Evolutionary conservation across 768 basidiomycete species (phyloP).

Genomic region (Thelephora ganbajun): DNA sequence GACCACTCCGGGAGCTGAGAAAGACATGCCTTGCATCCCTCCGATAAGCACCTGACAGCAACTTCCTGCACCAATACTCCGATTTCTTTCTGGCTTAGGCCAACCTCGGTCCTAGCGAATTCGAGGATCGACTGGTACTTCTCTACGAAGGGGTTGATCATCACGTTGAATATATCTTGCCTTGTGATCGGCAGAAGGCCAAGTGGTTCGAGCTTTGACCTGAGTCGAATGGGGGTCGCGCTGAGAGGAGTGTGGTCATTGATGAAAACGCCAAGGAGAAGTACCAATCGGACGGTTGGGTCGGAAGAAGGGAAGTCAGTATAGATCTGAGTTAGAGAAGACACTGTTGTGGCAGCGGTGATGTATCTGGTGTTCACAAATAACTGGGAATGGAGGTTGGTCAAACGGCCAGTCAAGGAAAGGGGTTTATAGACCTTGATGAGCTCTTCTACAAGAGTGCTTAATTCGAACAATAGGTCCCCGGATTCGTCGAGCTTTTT

Average conservation of each 20-base stretch:
- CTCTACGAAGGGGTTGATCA: slow-evolving; percentile 48
- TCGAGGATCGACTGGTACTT: slow-evolving; percentile 17
- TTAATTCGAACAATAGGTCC: slow-evolving; percentile 54
- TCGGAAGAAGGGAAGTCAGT: slow-evolving; percentile 53
- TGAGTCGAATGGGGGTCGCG: slow-evolving; percentile 18
- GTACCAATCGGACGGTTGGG: slow-evolving; percentile 48
- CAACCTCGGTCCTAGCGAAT: slow-evolving; percentile 45
- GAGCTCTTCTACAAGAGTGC: slow-evolving; percentile 46
- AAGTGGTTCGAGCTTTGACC: slow-evolving; percentile 39
- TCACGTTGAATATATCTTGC: slow-evolving; percentile 25
- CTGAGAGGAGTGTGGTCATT: slow-evolving; percentile 13
- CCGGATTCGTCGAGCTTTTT: slow-evolving; percentile 53
- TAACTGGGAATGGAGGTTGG: slow-evolving; percentile 27
- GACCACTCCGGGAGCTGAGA: background rate
- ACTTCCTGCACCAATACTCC: slow-evolving; percentile 32
- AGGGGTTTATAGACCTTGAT: slow-evolving; percentile 34
- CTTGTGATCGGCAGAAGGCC: slow-evolving; percentile 40
- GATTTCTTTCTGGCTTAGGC: slow-evolving; percentile 25
- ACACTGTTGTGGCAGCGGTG: slow-evolving; percentile 30
- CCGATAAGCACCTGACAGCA: slow-evolving; percentile 44
- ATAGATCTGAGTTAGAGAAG: slow-evolving; percentile 47
- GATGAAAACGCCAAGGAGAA: slow-evolving; percentile 58
- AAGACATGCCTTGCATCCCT: slow-evolving; percentile 33
- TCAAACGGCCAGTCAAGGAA: background rate
- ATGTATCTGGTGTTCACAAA: slow-evolving; percentile 61